Evolutionary conservation across 23 red algal species (phyloP), one percentile per base, ranked within the genome.

Genomic region (Gracilaria domingensis): DNA sequence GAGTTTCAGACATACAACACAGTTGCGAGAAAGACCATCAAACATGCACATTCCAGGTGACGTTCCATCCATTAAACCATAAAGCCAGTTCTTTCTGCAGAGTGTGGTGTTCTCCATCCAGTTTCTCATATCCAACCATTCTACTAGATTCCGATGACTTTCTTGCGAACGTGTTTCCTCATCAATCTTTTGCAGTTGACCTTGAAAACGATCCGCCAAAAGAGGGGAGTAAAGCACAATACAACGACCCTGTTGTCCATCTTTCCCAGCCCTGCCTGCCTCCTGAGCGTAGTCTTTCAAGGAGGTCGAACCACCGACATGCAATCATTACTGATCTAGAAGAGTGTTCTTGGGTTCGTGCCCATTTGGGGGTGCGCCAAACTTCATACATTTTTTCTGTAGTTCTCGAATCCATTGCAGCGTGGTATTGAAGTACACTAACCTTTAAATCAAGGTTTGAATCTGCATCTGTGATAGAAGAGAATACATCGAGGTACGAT

Each of bases 11-110:
- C 72, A 47, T 28, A 54, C 72, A 47, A 6, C 72, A 29, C 72
- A 76, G 42, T 54, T 51, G 1, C 26, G 4, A 25, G 72, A 21
- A 29, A 23, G 8, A 1, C 4, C 35, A 47, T 76, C 30, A 47
- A 76, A 76, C 18, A 48, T 48, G 47, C 72, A 76, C 2, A 76
- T 30, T 9, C 72, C 72, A 45, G 72, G 48, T 1, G 21, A 48
- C 8, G 26, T 24, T 1, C 72, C 72, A 54, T 76, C 72, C 72
- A 42, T 76, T 47, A 32, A 8, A 2, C 7, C 20, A 16, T 76
- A 76, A 24, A 76, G 48, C 40, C 42, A 51, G 35, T 76, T 54
- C 25, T 54, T 76, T 14, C 72, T 48, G 35, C 72, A 76, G 4
- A 51, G 3, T 4, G 33, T 76, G 26, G 8, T 0, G 30, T 42